Conservation (phyloP, 768 basidiomycete species). For the Termitomyces sp. region DNA sequence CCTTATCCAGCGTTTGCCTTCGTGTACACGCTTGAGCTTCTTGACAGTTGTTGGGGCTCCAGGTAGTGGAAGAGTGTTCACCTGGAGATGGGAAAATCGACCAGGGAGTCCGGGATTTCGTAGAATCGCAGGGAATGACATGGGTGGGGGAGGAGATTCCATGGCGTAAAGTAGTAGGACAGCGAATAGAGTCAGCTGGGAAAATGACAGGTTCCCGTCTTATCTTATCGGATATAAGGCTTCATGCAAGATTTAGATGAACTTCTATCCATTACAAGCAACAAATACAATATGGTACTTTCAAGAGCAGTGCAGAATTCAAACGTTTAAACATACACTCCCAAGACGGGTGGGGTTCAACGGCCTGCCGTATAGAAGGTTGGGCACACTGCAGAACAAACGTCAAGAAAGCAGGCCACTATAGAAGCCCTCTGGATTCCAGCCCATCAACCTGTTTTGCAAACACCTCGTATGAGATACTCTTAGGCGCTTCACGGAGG, state of each 20-base stretch:
- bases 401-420: background rate
- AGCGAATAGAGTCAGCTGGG: background rate
- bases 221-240: slow-evolving; percentile 4
- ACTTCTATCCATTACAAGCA: background rate
- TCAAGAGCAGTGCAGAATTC: background rate
- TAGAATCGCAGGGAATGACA: slow-evolving; percentile 71
- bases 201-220: background rate
- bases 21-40: slow-evolving; percentile 48
- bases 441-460: slow-evolving; percentile 13
- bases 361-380: background rate
- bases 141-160: slow-evolving; percentile 36
- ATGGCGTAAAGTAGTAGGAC: background rate
- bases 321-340: background rate
- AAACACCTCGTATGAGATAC: slow-evolving; percentile 17
- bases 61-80: slow-evolving; percentile 9
- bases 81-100: slow-evolving; percentile 48
- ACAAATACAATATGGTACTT: background rate
- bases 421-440: slow-evolving; percentile 5
- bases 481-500: slow-evolving; percentile 9
- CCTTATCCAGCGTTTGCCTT: slow-evolving; percentile 74
- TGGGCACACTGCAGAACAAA: background rate
- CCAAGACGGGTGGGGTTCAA: background rate
- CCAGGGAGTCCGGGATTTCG: slow-evolving; percentile 49
- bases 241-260: no score
- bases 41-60: slow-evolving; percentile 20